Evolutionary conservation across 208 protist genomes (phyloP).

Genomic region (Crithidia thermophila): DNA sequence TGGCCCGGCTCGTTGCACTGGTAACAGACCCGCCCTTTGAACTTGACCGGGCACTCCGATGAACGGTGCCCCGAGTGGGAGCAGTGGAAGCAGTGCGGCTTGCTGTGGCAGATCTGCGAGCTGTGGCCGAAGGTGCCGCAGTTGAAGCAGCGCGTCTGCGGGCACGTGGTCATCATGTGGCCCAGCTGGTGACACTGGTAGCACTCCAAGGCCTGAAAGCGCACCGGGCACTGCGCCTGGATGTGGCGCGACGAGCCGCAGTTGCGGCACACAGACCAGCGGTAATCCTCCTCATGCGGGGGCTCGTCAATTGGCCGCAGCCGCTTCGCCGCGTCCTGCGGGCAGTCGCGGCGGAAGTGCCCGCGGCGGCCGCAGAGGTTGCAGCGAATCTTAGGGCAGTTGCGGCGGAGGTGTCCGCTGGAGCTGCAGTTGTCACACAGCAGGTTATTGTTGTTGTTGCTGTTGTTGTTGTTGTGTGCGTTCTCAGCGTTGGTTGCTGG

Average conservation of each 20-base stretch:
- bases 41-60: conserved; percentile 74
- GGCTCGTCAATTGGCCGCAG: conserved; percentile 6
- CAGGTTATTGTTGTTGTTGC: neutral
- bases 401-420: conserved; percentile 52
- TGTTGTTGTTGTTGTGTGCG: conserved; percentile 7
- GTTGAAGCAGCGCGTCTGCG: conserved; percentile 89
- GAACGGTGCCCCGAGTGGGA: conserved; percentile 76
- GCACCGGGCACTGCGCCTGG: conserved; percentile 67
- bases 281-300: conserved; percentile 30
- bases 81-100: conserved; percentile 89
- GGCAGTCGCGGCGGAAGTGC: conserved; percentile 73
- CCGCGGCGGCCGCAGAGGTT: conserved; percentile 49
- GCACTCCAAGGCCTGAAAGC: conserved; percentile 72
- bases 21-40: conserved; percentile 83
- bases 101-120: conserved; percentile 84
- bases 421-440: conserved; percentile 52
- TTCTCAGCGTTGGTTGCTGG: neutral
- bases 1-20: conserved; percentile 89
- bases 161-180: conserved; percentile 83
- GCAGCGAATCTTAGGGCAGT: conserved; percentile 64
- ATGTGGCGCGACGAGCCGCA: conserved; percentile 84
- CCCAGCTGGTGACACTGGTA: conserved; percentile 85
- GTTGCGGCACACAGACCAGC: conserved; percentile 61
- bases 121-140: conserved; percentile 87
- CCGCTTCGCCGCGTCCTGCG: conserved; percentile 24